These are phyloP conservation scores for Boletus edulis DNA, from an alignment of 768 basidiomycete species.

Conservation along the genomic window DNA sequence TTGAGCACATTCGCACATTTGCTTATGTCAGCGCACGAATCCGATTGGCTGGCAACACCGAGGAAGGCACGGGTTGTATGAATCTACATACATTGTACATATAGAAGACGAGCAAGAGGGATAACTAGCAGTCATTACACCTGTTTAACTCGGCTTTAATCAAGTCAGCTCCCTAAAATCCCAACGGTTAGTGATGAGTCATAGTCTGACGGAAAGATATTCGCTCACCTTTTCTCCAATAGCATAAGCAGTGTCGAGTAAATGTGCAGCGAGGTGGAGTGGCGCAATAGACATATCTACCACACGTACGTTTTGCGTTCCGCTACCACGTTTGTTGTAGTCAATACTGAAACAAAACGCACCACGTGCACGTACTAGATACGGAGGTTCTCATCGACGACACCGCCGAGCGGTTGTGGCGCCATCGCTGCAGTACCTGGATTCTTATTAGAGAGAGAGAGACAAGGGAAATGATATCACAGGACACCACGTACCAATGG, in stretches of 20 bases:
- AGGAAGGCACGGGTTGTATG: too few relatives aligned
- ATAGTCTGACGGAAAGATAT: not conserved
- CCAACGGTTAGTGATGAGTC: not conserved
- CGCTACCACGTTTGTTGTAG: not conserved
- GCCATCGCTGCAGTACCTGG: conserved; percentile 20
- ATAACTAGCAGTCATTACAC: too few relatives aligned
- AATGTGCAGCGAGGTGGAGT: conserved; percentile 11
- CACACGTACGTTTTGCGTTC: conserved; percentile 16
- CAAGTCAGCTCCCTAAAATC: conserved; percentile 10
- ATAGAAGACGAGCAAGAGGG: too few relatives aligned
- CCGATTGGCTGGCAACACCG: too few relatives aligned
- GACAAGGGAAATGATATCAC: not conserved
- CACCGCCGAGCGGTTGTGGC: conserved; percentile 14
- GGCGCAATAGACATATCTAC: conserved; percentile 18
- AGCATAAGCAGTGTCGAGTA: conserved; percentile 18
- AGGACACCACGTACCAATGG: conserved; percentile 8
- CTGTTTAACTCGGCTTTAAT: not conserved
- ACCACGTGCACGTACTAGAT: conserved; percentile 6
- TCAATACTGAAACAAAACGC: not conserved
- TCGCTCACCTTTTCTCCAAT: conserved; percentile 14
- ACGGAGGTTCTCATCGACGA: conserved; percentile 16
- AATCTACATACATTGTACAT: too few relatives aligned
- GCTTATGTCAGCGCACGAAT: not conserved
- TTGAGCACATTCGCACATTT: not conserved
- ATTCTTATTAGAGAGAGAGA: conserved; percentile 10